Evolutionary conservation across 164 flowering plant genomes (phyloP), one percentile per base, ranked within the genome.

Genomic region (Aristolochia fimbriata): DNA sequence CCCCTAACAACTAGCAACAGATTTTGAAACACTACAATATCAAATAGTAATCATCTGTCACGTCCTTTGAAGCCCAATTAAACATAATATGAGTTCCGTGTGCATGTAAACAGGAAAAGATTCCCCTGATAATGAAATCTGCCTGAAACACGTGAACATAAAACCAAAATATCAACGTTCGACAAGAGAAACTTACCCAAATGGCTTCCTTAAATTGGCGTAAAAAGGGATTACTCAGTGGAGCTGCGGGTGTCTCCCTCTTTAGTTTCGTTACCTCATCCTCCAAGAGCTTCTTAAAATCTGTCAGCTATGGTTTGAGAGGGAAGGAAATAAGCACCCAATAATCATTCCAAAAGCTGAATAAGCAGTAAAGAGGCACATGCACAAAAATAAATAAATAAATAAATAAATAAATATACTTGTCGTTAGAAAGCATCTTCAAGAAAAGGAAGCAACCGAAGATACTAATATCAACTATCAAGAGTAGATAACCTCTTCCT

Each of bases 201-300:
- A 92, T 64, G 58, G 96, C 90, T 78, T 88, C 88, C 73, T 70
- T 81, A 63, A 87, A 88, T 61, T 87, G 91, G 20, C 95, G 84
- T 21, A 85, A 61, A n/a, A 77, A 66, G 6, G 67, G 70, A 64
- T 77, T 65, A 58, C 70, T 83, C 57, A 81, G 77, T 2, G 77
- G 66, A 65, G 22, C 67, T 17, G 83, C 71, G 47, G 82, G 67
- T 4, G 80, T 66, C 66, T 33, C 46, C 46, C 62, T 63, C 75
- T 80, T 80, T 23, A 66, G 24, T 71, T 80, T 78, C 20, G 60
- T 57, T 58, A 75, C 52, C 75, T 85, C 92, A 22, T 68, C 74
- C 24, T 83, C 82, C 22, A 91, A 65, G 61, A 81, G 58, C 80
- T 84, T 85, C 64, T 79, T 70, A 67, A 92, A 92, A 80, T 92